phyloP scores from a whole-genome alignment of 371 early-diverging fungal species.

The Actinomucor elegans region DNA sequence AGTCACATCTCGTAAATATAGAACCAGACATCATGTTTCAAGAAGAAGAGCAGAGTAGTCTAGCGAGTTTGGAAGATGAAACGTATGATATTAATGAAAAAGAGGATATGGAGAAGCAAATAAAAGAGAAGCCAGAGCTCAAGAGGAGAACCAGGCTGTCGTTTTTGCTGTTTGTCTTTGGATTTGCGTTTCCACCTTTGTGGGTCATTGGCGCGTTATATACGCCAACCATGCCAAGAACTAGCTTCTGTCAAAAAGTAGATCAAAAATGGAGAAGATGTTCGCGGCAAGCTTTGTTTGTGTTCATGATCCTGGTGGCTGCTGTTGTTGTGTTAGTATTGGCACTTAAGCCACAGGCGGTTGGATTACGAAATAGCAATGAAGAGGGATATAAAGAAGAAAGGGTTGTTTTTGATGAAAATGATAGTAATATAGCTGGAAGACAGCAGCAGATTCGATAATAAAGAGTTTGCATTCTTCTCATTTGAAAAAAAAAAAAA shows the following conservation, averaged over 20 bases:
- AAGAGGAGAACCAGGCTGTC: constrained; percentile 17
- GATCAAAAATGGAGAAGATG: constrained; percentile 22
- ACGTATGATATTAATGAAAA: background rate
- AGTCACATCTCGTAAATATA: background rate
- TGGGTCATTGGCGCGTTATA: constrained; percentile 36
- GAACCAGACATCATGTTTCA: background rate
- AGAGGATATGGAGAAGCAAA: background rate
- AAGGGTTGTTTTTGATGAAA: constrained; percentile 4
- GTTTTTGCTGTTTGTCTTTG: constrained; percentile 33
- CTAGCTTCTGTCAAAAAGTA: constrained; percentile 1
- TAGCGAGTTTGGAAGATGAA: background rate
- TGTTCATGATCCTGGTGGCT: background rate
- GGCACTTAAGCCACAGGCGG: background rate
- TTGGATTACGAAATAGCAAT: constrained; percentile 12
- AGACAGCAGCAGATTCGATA: too few relatives aligned
- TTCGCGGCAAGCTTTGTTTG: constrained; percentile 16
- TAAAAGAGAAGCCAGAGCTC: background rate
- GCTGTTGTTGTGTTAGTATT: background rate
- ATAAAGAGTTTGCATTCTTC: too few relatives aligned
- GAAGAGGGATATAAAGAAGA: background rate
- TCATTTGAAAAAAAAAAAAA: too few relatives aligned
- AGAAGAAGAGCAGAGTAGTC: background rate
- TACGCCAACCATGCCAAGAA: background rate
- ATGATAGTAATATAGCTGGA: background rate
- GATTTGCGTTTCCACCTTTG: constrained; percentile 39